A percentile compares a stretch with the other conserved stretches of the same genome.
These are phyloP conservation scores for Ciborinia camelliae DNA, from an alignment of 2,329 filamentous ascomycete species.

Conservation along the genomic window DNA sequence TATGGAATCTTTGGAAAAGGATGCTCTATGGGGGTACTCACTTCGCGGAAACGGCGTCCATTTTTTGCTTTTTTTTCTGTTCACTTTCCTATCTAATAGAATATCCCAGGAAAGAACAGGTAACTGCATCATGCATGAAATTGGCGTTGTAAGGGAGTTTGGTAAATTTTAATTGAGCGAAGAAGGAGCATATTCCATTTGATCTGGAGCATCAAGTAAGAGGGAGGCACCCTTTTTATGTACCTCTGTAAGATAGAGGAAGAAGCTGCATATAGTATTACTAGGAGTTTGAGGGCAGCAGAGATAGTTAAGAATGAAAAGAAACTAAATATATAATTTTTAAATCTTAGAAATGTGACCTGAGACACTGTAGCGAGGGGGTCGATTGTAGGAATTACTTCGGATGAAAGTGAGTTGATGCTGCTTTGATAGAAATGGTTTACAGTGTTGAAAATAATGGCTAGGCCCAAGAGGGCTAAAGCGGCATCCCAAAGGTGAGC, in stretches of 20 bases:
- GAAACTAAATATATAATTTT: not conserved
- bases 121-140: conserved; percentile 11
- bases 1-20: conserved; percentile 6
- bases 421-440: not conserved
- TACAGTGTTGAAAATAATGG: too few relatives aligned
- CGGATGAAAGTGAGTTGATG: not conserved
- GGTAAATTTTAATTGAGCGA: conserved; percentile 10
- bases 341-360: not conserved
- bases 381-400: conserved; percentile 2
- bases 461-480: not conserved
- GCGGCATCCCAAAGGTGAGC: not conserved
- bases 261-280: conserved; percentile 9
- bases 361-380: conserved; percentile 12
- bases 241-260: conserved; percentile 17
- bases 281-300: conserved; percentile 14
- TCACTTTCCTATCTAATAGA: conserved; percentile 13
- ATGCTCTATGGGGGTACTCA: not conserved
- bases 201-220: conserved; percentile 2
- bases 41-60: conserved; percentile 10
- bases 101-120: conserved; percentile 11
- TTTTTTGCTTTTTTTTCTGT: conserved; percentile 1
- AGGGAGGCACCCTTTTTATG: conserved; percentile 3
- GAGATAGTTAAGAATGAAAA: conserved; percentile 7
- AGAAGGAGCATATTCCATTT: conserved; percentile 11
- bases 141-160: conserved; percentile 11